A percentile compares a stretch with the other conserved stretches of the same genome.
These are phyloP conservation scores for Xylaria arbuscula DNA, from an alignment of 2,329 filamentous ascomycete genomes.

Conservation along the genomic window DNA sequence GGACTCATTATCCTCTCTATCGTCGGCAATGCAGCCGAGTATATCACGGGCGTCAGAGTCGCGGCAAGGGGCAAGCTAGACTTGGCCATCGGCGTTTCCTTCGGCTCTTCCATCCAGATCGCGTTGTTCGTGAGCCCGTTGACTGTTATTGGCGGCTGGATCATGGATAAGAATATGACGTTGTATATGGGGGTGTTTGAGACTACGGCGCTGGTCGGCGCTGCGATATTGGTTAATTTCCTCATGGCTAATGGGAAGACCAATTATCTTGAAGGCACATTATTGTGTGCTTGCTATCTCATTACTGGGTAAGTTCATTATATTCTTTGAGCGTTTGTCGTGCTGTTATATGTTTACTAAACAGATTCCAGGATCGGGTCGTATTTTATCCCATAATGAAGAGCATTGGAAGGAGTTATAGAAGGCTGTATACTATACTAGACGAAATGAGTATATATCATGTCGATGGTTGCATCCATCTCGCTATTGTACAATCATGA, in stretches of 20 bases:
- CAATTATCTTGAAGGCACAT: constrained; percentile 85
- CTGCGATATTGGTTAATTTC: constrained; percentile 85
- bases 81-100: constrained; percentile 74
- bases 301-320: constrained; percentile 60
- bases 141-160: constrained; percentile 76
- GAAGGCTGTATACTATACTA: not conserved
- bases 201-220: constrained; percentile 84
- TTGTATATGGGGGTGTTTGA: constrained; percentile 88
- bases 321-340: not conserved
- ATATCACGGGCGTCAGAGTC: constrained; percentile 61
- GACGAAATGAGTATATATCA: not conserved
- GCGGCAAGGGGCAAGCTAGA: constrained; percentile 79
- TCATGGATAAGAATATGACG: constrained; percentile 71
- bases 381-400: constrained; percentile 14
- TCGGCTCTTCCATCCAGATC: constrained; percentile 76
- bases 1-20: constrained; percentile 10
- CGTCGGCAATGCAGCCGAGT: constrained; percentile 12
- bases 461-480: not conserved
- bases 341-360: not conserved
- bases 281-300: constrained; percentile 72
- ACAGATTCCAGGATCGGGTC: constrained; percentile 9
- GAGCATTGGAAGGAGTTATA: not conserved
- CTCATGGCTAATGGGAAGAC: constrained; percentile 83
- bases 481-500: not conserved
- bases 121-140: constrained; percentile 75